Percentiles rank a stretch among this genome's conserved stretches.
These are phyloP conservation scores for Lactuca sativa DNA, from an alignment of 129 eudicot species.

Conservation along the genomic window DNA sequence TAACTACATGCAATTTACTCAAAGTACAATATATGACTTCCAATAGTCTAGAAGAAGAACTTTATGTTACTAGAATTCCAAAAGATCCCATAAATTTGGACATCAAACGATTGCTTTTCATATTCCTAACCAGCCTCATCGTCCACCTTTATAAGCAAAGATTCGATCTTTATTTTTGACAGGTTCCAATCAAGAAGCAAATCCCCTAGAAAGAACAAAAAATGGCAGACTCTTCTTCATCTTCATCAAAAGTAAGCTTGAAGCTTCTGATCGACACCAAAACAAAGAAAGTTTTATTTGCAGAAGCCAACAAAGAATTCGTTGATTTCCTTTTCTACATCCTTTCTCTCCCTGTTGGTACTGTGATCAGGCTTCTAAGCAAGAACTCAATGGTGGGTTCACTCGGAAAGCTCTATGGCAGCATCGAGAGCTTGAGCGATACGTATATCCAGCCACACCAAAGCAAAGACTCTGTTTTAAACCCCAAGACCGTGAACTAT, in stretches of 20 bases:
- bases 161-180: not conserved
- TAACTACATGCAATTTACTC: no score
- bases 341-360: slow-evolving; percentile 35
- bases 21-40: no score
- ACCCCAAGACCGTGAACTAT: slow-evolving; percentile 19
- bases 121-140: not conserved
- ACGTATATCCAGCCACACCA: slow-evolving; percentile 21
- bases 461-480: slow-evolving; percentile 28
- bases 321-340: slow-evolving; percentile 36
- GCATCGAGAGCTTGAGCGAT: slow-evolving; percentile 28
- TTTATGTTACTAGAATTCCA: no score
- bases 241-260: slow-evolving; percentile 18
- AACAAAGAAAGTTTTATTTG: slow-evolving; percentile 39
- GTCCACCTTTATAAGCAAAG: not conserved
- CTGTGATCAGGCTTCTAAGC: slow-evolving; percentile 30
- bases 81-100: not conserved
- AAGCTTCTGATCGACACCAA: slow-evolving; percentile 47
- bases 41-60: no score
- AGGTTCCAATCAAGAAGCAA: not conserved
- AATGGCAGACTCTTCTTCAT: slow-evolving; percentile 26
- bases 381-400: slow-evolving; percentile 38
- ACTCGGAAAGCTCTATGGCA: slow-evolving; percentile 29
- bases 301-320: slow-evolving; percentile 37
- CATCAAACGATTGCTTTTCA: not conserved
- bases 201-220: not conserved